Percentiles rank a stretch among this genome's conserved stretches.
These are phyloP conservation scores for Botrytis porri DNA, from an alignment of 2,329 filamentous ascomycete genomes.

Conservation along the genomic window DNA sequence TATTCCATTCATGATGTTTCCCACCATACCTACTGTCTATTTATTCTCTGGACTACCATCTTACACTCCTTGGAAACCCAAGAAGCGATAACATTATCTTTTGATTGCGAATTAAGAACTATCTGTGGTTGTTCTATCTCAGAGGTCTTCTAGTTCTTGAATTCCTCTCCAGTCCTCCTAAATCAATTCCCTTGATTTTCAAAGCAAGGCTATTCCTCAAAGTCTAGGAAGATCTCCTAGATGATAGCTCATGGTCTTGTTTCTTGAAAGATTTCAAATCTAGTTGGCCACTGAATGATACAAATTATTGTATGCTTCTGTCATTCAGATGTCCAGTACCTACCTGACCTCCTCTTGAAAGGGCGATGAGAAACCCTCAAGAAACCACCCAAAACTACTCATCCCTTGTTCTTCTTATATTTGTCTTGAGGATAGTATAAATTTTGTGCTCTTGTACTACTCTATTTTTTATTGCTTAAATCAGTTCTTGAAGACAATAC, in stretches of 20 bases:
- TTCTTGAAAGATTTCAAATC: not conserved
- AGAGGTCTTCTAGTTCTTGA: not conserved
- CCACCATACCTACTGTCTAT: not conserved
- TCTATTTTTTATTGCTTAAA: too few species aligned
- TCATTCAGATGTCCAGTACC: not conserved
- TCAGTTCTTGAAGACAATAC: not conserved
- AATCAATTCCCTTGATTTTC: not conserved
- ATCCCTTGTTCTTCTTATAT: not conserved
- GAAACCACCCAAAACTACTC: rapidly evolving
- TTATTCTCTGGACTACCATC: not conserved
- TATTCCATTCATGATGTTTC: not conserved
- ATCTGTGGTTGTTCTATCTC: not conserved
- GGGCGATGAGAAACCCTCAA: not conserved
- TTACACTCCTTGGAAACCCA: not conserved
- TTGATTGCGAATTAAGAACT: too few species aligned
- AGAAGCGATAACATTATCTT: not conserved
- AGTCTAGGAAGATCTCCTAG: rapidly evolving
- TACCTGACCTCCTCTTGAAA: too few species aligned
- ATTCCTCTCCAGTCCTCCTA: not conserved
- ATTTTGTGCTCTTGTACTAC: not conserved
- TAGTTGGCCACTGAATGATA: not conserved
- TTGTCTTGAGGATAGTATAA: not conserved
- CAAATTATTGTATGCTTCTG: not conserved
- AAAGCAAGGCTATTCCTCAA: not conserved
- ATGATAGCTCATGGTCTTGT: not conserved